Evolutionary conservation across 208 protist species (phyloP), one percentile per base, ranked within the genome.

Genomic region (Leishmania amazonensis): DNA sequence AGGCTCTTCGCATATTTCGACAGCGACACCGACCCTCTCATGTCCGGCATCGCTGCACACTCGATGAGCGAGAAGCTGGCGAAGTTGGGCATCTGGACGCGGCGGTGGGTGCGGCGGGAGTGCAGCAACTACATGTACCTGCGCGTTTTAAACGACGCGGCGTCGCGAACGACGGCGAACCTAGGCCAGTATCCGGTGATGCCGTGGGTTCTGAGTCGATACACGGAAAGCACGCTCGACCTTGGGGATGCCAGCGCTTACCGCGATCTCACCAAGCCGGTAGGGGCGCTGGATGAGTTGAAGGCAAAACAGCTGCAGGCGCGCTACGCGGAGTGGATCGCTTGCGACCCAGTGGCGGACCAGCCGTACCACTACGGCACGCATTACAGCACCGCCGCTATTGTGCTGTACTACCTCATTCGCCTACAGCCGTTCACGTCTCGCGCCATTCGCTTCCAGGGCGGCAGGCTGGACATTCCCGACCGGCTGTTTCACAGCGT

Each of bases 401-500:
- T 98, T 49, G 98, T 99, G 38, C 83, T 99, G 47, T 97, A 98
- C 81, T 99, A 97, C 80, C 88, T 99, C 19, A 85, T 99, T 13
- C 96, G 99, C 57, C 76, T 99, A 40, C 94, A 99, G 88, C 99
- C 99, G 24, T 99, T 99, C 88, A 99, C 98, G 0, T 89, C 87
- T 19, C 85, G 95, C 38, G 90, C 94, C 35, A 84, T 92, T 3
- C 78, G 88, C 49, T 97, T 92, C 76, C 96, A 98, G 76, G 96
- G 97, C 47, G 98, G 98, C 13, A 79, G 81, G 53, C 86, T 98
- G 13, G 98, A 99, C 85, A 86, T 96, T 57, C 88, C 98, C 0
- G 98, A 99, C 78, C 91, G 98, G 49, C 90, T 99, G 78, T 99
- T 99, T 85, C 87, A 98, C 80, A 97, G 92, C n/a, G 89, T 99